These are phyloP conservation scores for Fusarium tuaranense DNA, from an alignment of 2,329 filamentous ascomycete species.

Conservation along the genomic window DNA sequence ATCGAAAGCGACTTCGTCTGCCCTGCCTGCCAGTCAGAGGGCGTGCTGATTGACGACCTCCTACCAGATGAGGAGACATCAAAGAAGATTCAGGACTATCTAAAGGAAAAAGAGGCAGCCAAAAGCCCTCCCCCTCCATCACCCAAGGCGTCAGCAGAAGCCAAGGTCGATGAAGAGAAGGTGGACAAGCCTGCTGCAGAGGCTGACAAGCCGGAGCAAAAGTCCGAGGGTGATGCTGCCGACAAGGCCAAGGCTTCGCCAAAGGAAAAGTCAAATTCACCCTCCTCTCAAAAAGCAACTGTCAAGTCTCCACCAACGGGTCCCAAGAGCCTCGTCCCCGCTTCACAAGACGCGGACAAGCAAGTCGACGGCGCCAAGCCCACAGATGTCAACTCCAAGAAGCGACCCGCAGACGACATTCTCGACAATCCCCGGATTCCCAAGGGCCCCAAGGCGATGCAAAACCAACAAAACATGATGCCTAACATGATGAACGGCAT, in stretches of 20 bases:
- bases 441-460: slow-evolving; percentile 75
- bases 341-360: slow-evolving; percentile 54
- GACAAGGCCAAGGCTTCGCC: slow-evolving; percentile 36
- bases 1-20: slow-evolving; percentile 98
- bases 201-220: slow-evolving; percentile 54
- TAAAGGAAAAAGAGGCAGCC: slow-evolving; percentile 67
- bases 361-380: slow-evolving; percentile 44
- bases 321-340: slow-evolving; percentile 41
- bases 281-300: slow-evolving; percentile 37
- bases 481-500: slow-evolving; percentile 63
- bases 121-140: slow-evolving; percentile 55
- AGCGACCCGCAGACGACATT: slow-evolving; percentile 83
- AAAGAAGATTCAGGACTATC: slow-evolving; percentile 81
- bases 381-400: slow-evolving; percentile 68
- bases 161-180: slow-evolving; percentile 31
- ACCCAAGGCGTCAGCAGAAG: slow-evolving; percentile 43
- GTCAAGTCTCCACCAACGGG: slow-evolving; percentile 47
- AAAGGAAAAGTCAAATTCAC: slow-evolving; percentile 53
- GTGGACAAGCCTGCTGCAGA: slow-evolving; percentile 47
- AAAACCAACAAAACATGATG: slow-evolving; percentile 61
- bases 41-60: slow-evolving; percentile 93
- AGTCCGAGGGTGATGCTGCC: slow-evolving; percentile 43
- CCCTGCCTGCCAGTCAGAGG: slow-evolving; percentile 89
- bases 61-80: slow-evolving; percentile 83
- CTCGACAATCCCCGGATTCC: slow-evolving; percentile 73